These are phyloP conservation scores for Globisporangium middletonii DNA, from an alignment of 352 stramenopile species.

Conservation along the genomic window DNA sequence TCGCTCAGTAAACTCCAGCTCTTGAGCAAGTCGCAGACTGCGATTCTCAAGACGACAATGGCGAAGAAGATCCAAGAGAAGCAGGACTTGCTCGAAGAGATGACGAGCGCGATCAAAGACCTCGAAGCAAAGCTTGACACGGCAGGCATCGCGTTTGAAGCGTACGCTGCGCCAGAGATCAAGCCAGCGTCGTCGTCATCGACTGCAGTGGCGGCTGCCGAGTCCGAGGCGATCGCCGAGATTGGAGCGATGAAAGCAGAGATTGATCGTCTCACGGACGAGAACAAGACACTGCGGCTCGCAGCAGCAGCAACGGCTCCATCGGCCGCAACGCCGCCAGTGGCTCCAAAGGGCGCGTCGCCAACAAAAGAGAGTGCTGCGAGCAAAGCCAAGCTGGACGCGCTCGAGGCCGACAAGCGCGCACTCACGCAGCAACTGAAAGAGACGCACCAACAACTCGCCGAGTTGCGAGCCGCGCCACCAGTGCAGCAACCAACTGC, in stretches of 20 bases:
- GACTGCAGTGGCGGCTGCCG: conserved; percentile 7
- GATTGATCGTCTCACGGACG: conserved; percentile 61
- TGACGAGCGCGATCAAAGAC: conserved; percentile 49
- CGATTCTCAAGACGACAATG: conserved; percentile 80
- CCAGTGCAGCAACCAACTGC: conserved; percentile 6
- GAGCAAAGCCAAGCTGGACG: conserved; percentile 36
- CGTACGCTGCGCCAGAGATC: conserved; percentile 17
- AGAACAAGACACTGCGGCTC: conserved; percentile 50
- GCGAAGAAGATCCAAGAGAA: conserved; percentile 77
- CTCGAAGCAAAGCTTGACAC: conserved; percentile 56
- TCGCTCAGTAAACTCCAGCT: conserved; percentile 79
- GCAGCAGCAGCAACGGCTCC: conserved; percentile 11
- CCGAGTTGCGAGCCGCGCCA: conserved; percentile 21
- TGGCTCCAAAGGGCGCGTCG: neutral
- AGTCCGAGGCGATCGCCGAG: conserved; percentile 49
- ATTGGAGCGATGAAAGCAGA: conserved; percentile 68
- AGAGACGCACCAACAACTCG: conserved; percentile 50
- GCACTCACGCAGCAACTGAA: conserved; percentile 56
- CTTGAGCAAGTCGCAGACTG: conserved; percentile 79
- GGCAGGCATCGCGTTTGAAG: conserved; percentile 33
- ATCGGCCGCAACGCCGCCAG: neutral
- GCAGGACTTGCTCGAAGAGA: conserved; percentile 55
- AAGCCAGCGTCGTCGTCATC: conserved; percentile 7
- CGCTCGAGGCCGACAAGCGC: conserved; percentile 48
- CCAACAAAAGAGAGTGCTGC: conserved; percentile 15